A percentile compares a stretch with the other conserved stretches of the same genome.
Evolutionary conservation across 2,329 filamentous ascomycete species (phyloP).

Genomic region (Coniella vitis): DNA sequence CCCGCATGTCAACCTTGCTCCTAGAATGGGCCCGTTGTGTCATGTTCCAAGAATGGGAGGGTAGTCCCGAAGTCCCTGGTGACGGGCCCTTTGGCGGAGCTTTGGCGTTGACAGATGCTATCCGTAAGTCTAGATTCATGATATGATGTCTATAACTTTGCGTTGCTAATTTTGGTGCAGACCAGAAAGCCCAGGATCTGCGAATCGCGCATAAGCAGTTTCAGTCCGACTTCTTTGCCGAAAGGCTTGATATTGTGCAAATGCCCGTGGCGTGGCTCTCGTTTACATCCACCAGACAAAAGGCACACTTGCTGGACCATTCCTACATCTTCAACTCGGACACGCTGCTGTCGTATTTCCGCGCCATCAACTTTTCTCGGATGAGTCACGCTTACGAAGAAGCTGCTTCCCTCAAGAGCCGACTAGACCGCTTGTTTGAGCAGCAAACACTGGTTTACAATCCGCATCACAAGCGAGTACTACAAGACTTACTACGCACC

Average conservation of each 20-base stretch:
- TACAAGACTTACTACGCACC: slow-evolving; percentile 57
- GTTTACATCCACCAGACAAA: slow-evolving; percentile 53
- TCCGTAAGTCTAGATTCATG: slow-evolving; percentile 51
- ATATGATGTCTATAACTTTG: not conserved
- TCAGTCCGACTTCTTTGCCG: slow-evolving; percentile 66
- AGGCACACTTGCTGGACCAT: slow-evolving; percentile 70
- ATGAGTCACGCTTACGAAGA: slow-evolving; percentile 79
- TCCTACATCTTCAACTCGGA: slow-evolving; percentile 72
- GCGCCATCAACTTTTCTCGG: slow-evolving; percentile 75
- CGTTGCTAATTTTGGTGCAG: slow-evolving; percentile 30
- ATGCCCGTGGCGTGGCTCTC: slow-evolving; percentile 68
- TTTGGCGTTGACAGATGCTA: slow-evolving; percentile 62
- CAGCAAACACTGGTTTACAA: slow-evolving; percentile 49
- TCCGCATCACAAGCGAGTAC: slow-evolving; percentile 50
- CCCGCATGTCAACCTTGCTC: slow-evolving; percentile 47
- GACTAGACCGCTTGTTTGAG: slow-evolving; percentile 50
- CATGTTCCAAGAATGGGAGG: slow-evolving; percentile 75
- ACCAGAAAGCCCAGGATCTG: slow-evolving; percentile 56
- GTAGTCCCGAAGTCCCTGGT: slow-evolving; percentile 60
- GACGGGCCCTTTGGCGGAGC: slow-evolving; percentile 71
- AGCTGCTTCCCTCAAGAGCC: slow-evolving; percentile 50
- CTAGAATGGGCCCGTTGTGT: slow-evolving; percentile 70
- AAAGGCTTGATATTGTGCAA: slow-evolving; percentile 66
- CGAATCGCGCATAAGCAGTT: slow-evolving; percentile 65
- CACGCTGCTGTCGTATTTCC: slow-evolving; percentile 74